Conservation (phyloP, 768 basidiomycete genomes). For the Multifurca ochricompacta region DNA sequence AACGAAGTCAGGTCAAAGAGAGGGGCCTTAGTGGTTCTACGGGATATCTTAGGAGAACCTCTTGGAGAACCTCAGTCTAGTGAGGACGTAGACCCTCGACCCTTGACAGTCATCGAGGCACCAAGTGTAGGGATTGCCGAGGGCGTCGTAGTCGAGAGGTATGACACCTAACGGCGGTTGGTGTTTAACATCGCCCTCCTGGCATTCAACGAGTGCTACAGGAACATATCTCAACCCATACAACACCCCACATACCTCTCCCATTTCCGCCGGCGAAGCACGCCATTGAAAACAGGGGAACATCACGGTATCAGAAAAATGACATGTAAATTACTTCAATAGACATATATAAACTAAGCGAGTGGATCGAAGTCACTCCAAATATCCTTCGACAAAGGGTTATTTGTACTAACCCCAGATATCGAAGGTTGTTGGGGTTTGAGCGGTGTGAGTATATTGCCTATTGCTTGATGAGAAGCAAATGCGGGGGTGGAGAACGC, state of each 20-base stretch:
- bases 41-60: constrained; percentile 43
- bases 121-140: constrained; percentile 33
- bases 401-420: constrained; percentile 30
- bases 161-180: background rate
- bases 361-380: constrained; percentile 84
- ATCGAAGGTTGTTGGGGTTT: constrained; percentile 50
- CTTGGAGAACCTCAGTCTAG: constrained; percentile 31
- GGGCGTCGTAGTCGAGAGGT: constrained; percentile 11
- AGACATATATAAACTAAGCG: constrained; percentile 29
- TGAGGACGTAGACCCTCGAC: constrained; percentile 20
- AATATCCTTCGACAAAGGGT: constrained; percentile 52
- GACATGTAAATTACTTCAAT: background rate
- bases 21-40: constrained; percentile 64
- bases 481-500: constrained; percentile 27
- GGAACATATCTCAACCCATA: background rate
- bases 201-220: background rate
- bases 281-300: background rate
- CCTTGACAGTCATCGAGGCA: constrained; percentile 50
- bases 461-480: constrained; percentile 33
- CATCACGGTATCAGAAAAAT: background rate
- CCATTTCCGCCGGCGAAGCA: background rate
- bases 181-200: background rate
- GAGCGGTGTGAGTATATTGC: constrained; percentile 54
- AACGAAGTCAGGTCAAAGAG: constrained; percentile 69
- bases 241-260: background rate